Percentiles rank a stretch among this genome's conserved stretches.
Conservation (phyloP, 371 early-diverging fungal species). For the Mortierella sp. region DNA sequence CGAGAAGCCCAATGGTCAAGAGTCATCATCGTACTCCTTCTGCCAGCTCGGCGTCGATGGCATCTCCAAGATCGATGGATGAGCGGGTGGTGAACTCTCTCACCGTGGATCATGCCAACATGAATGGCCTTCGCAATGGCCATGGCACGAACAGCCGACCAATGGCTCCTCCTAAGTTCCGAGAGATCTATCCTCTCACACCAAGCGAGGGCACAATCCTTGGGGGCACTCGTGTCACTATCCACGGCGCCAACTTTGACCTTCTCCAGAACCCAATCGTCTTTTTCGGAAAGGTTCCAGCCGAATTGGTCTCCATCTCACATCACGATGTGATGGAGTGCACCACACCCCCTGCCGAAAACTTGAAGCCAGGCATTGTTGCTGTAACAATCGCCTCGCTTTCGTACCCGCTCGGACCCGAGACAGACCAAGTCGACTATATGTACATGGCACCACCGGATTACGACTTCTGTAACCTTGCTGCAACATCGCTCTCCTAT, state of each 20-base stretch:
- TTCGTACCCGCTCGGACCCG: constrained; percentile 27
- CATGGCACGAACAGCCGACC: background rate
- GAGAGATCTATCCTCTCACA: constrained; percentile 49
- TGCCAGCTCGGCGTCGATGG: constrained; percentile 42
- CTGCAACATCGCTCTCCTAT: constrained; percentile 48
- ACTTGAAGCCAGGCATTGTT: constrained; percentile 52
- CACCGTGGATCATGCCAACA: constrained; percentile 16
- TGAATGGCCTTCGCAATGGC: constrained; percentile 1
- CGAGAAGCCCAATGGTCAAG: constrained; percentile 36
- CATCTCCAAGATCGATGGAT: constrained; percentile 50
- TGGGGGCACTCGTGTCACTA: constrained; percentile 54
- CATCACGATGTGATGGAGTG: constrained; percentile 59
- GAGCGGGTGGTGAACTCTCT: constrained; percentile 39
- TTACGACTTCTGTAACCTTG: constrained; percentile 52
- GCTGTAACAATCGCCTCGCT: constrained; percentile 34
- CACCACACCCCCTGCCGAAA: constrained; percentile 52
- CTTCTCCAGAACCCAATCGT: constrained; percentile 47
- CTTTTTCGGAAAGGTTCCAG: constrained; percentile 49
- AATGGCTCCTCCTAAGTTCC: constrained; percentile 38
- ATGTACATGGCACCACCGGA: constrained; percentile 57
- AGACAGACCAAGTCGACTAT: constrained; percentile 40
- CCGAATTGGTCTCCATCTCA: constrained; percentile 50
- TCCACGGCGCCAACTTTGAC: constrained; percentile 51
- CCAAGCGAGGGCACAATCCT: constrained; percentile 53
- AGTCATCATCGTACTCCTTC: constrained; percentile 47